phyloP scores from a whole-genome alignment of 306 rosid genomes.

The Urtica urens region DNA sequence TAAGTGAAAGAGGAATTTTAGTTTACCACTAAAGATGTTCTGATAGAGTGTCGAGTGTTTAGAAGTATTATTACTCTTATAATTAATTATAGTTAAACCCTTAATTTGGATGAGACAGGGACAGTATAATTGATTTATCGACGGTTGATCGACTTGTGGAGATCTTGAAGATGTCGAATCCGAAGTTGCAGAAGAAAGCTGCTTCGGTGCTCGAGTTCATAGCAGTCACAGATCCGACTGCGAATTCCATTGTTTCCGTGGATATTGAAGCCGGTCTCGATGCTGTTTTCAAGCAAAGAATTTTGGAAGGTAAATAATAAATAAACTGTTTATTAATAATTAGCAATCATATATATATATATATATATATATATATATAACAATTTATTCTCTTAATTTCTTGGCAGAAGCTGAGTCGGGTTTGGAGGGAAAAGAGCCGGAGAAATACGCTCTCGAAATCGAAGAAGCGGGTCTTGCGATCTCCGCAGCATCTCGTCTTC shows the following conservation, averaged over 20 bases:
- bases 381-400: slow-evolving; percentile 12
- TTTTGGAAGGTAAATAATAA: slow-evolving; percentile 46
- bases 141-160: slow-evolving; percentile 48
- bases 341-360: too few species aligned
- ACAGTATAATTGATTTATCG: slow-evolving; percentile 38
- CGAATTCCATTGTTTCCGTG: slow-evolving; percentile 25
- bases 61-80: too few species aligned
- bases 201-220: slow-evolving; percentile 66
- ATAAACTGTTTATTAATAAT: slow-evolving; percentile 19
- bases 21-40: too few species aligned
- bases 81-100: neutral
- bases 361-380: too few species aligned
- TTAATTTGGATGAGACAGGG: slow-evolving; percentile 24
- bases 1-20: too few species aligned
- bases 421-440: slow-evolving; percentile 41
- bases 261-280: slow-evolving; percentile 58
- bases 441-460: slow-evolving; percentile 43
- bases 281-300: slow-evolving; percentile 50
- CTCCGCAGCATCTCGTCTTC: slow-evolving; percentile 68
- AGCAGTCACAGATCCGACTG: slow-evolving; percentile 47
- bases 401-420: slow-evolving; percentile 39
- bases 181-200: slow-evolving; percentile 64
- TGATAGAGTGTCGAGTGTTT: too few species aligned
- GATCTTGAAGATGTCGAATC: slow-evolving; percentile 53
- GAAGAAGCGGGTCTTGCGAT: slow-evolving; percentile 89